Evolutionary conservation across 305 asterid genomes (phyloP).

Genomic region (Fraxinus angustifolia): DNA sequence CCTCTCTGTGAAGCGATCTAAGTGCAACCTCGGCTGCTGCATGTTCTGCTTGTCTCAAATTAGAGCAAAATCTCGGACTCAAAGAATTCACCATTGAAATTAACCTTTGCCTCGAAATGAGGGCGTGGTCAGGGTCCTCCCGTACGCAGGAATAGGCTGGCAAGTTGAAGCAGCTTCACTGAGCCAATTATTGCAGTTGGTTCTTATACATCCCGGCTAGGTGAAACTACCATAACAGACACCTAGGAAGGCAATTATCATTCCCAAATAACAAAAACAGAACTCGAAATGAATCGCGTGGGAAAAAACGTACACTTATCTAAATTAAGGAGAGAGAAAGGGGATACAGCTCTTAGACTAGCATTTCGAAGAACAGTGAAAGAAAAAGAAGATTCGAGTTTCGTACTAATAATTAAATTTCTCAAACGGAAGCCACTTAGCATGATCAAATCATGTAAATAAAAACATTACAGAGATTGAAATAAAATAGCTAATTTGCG

Average conservation of each 20-base stretch:
- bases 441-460: not conserved
- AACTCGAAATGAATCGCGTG: not conserved
- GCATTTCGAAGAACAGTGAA: not conserved
- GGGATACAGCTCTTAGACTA: not conserved
- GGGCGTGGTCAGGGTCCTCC: conserved; percentile 55
- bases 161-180: conserved; percentile 50
- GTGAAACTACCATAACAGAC: not conserved
- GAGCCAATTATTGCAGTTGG: conserved; percentile 50
- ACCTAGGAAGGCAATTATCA: not conserved
- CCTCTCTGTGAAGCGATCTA: conserved; percentile 50
- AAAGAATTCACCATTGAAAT: conserved; percentile 47
- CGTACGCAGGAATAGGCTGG: conserved; percentile 38
- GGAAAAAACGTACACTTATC: not conserved
- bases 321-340: not conserved
- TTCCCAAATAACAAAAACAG: not conserved
- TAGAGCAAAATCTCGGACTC: conserved; percentile 34
- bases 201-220: conserved; percentile 40
- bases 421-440: not conserved
- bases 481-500: not conserved
- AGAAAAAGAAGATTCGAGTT: not conserved
- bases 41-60: conserved; percentile 61
- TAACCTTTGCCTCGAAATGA: conserved; percentile 43
- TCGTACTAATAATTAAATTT: not conserved
- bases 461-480: not conserved
- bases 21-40: conserved; percentile 67